Conservation (phyloP, 2,329 filamentous ascomycete species). For the Monosporascus cannonballus region DNA sequence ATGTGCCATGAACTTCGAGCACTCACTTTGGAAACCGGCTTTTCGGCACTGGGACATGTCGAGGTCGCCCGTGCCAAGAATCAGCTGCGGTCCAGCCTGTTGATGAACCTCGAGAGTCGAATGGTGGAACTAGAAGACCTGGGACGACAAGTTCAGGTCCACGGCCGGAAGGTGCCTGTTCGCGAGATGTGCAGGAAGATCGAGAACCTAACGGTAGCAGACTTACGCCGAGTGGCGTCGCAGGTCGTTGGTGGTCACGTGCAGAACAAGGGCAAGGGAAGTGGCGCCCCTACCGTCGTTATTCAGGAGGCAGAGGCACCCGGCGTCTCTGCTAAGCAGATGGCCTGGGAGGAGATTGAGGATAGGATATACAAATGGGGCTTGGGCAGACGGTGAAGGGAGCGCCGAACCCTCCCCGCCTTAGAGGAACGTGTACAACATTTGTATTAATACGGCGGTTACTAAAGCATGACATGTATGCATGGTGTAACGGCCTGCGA, state of each 20-base stretch:
- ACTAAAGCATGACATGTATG: not conserved
- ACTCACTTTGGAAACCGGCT: constrained; percentile 70
- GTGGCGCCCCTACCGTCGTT: constrained; percentile 87
- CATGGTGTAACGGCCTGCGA: not conserved
- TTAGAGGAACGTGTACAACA: not conserved
- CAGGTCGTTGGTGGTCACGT: constrained; percentile 73
- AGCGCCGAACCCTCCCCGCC: not conserved
- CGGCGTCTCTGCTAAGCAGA: constrained; percentile 58
- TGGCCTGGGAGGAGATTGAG: constrained; percentile 87
- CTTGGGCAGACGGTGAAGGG: constrained; percentile 52
- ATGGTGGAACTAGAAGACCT: constrained; percentile 98
- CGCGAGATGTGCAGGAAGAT: constrained; percentile 90
- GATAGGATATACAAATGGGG: constrained; percentile 79
- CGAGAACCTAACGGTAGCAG: constrained; percentile 70
- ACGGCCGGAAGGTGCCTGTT: constrained; percentile 86
- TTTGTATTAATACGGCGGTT: not conserved
- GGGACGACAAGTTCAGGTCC: constrained; percentile 92
- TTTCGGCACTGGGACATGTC: constrained; percentile 60
- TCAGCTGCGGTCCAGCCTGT: constrained; percentile 78
- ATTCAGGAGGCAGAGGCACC: constrained; percentile 82
- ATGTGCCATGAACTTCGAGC: constrained; percentile 86
- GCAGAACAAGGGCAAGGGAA: constrained; percentile 68
- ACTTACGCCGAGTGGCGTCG: constrained; percentile 75
- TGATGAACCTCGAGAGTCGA: constrained; percentile 96
- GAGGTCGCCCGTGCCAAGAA: constrained; percentile 96